Evolutionary conservation across 169 alveolate genomes (phyloP).

Genomic region (Babesia caballi): DNA sequence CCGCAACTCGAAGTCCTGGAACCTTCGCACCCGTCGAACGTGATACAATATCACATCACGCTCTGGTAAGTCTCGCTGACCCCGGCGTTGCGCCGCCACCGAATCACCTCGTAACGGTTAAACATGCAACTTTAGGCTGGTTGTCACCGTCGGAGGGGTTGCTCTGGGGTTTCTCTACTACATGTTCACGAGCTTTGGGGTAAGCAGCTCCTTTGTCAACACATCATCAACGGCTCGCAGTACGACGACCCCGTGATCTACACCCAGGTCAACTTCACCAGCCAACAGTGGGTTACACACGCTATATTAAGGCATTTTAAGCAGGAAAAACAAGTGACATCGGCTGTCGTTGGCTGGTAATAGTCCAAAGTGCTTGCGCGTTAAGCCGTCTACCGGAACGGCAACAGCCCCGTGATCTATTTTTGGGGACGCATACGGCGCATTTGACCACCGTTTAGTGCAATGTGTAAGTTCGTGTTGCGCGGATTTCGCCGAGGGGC

Average conservation of each 20-base stretch:
- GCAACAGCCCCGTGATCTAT: too few relatives aligned
- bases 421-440: too few relatives aligned
- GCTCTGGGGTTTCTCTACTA: not conserved
- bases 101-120: too few relatives aligned
- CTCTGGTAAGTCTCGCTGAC: constrained; percentile 23
- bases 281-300: not conserved
- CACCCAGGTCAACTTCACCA: constrained; percentile 8
- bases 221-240: not conserved
- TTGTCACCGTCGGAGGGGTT: not conserved
- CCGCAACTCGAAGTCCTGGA: not conserved
- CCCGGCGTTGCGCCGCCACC: too few relatives aligned
- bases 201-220: not conserved
- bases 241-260: constrained; percentile 26
- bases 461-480: not conserved
- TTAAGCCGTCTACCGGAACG: too few relatives aligned
- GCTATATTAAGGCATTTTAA: not conserved
- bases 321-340: constrained; percentile 14
- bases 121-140: not conserved
- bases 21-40: constrained; percentile 12
- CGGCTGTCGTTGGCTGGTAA: too few relatives aligned
- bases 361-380: too few relatives aligned
- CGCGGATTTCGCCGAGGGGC: not conserved
- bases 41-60: constrained; percentile 32
- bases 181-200: constrained; percentile 4
- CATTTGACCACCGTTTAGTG: too few relatives aligned